Evolutionary conservation across 129 eudicot genomes (phyloP), one percentile per base, ranked within the genome.

Genomic region (Arctium minus): DNA sequence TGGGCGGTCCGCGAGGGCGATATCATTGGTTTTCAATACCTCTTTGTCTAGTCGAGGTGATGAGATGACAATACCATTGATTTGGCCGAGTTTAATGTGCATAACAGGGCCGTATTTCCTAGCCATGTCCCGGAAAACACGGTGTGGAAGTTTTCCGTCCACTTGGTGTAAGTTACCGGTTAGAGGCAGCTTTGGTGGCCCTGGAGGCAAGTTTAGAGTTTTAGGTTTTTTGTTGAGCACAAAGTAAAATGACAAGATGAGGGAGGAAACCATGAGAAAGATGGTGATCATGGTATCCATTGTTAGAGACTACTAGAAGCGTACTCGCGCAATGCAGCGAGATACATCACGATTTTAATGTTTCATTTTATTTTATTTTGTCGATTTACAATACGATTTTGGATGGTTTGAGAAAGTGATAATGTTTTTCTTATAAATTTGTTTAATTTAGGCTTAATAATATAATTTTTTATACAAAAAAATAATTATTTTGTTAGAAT

Each of bases 81-180:
- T 18, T 32, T 72, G 70, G 12, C 79, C 73, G 37, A 73, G 84
- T 37, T 81, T 72, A 8, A 81, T 8, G 30, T 81, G 79, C 84
- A 81, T 72, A 17, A 53, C 31, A n/a, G 84, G 84, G 10, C 78
- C 78, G 5, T 80, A 17, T 72, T 50, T 72, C 2, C 30, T 10
- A 29, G 78, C 78, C 7, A 80, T 36, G 72, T 72, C 84, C 3
- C 78, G 72, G 29, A 80, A 70, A 10, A 9, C 56, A 11, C 69
- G 56, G 9, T 80, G 84, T 6, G 72, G 72, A 4, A 72, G 60
- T 7, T 8, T 2, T 46, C 78, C 78, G 8, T 6, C 13, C 6
- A 73, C 2, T 11, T 80, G 84, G 60, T 50, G 84, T 8, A 80
- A 27, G 39, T 72, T 70, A 18, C 27, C 27, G 27, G 0, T 22